Evolutionary conservation across 192 early-diverging fungal species (phyloP), one percentile per base, ranked within the genome.

Genomic region (Helicostylum pulchrum): DNA sequence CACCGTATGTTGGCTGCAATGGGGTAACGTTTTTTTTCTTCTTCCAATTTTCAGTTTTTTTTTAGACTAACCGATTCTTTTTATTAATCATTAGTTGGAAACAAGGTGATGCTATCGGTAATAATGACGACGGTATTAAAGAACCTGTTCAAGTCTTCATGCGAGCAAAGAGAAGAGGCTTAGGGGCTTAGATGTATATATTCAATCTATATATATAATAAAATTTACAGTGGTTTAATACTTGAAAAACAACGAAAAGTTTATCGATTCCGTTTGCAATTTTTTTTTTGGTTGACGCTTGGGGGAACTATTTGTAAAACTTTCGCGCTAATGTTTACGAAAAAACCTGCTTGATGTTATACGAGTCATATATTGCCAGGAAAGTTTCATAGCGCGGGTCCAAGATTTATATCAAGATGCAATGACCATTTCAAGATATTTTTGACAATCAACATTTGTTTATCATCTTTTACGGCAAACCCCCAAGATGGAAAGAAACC

Each of bases 1-100:
- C 84, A 86, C 53, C 69, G 74, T 19, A 89, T 89, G 87, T 61
- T 89, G 30, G 55, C 70, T 32, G 72, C 70, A 36, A 83, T 89
- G 83, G 87, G 87, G 63, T 88, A 75, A 48, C 0, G 17, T 89
- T 71, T 61, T 73, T 64, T 12, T 31, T 47, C 44, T 30, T 21
- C 0, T 2, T 4, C n/a, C n/a, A 17, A 15, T 48, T 26, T 23
- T 50, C n/a, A n/a, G n/a, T 43, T 58, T 45, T 10, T 30, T 44
- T 21, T 45, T 53, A 26, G 26, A 26, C n/a, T 55, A 11, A 53
- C 52, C 19, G 2, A 1, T 26, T 23, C 4, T 32, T 55, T 23
- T 8, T 23, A 26, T 26, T 26, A 26, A 26, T 26, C 26, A 26
- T 36, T 66, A 75, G 74, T 57, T 78, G 77, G 77, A 64, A 50